Conservation (phyloP, 352 stramenopile species). For the Globisporangium ultimum region DNA sequence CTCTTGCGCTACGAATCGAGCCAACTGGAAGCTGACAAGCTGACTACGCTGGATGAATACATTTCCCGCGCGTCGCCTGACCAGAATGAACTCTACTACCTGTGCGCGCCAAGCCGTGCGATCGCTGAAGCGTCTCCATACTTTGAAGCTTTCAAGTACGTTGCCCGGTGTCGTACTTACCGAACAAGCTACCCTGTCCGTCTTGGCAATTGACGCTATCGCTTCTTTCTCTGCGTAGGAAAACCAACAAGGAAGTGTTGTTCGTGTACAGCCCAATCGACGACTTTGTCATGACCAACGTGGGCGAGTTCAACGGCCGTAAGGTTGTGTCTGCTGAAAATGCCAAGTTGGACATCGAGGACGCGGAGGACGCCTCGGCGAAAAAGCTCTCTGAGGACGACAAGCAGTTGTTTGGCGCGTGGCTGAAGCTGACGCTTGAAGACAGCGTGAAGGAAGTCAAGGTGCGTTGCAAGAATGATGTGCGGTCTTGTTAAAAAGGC, state of each 20-base stretch:
- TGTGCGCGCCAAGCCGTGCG: constrained; percentile 94
- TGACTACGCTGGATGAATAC: constrained; percentile 98
- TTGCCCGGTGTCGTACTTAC: neutral
- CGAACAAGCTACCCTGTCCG: neutral
- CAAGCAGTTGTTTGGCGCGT: constrained; percentile 88
- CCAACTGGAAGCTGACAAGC: constrained; percentile 86
- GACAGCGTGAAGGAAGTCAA: constrained; percentile 89
- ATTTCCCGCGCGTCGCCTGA: constrained; percentile 93
- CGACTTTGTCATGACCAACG: constrained; percentile 99
- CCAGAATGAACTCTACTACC: constrained; percentile 99
- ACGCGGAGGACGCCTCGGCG: constrained; percentile 39
- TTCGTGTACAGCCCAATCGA: constrained; percentile 99
- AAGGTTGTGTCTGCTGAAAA: constrained; percentile 96
- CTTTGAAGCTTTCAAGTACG: constrained; percentile 98
- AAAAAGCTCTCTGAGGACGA: constrained; percentile 86
- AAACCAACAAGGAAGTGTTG: constrained; percentile 94
- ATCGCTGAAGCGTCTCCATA: constrained; percentile 97
- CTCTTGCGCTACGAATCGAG: constrained; percentile 98
- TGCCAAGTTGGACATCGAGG: constrained; percentile 91
- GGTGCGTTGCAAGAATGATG: constrained; percentile 20
- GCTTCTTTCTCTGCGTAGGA: constrained; percentile 26
- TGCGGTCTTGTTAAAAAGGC: no score
- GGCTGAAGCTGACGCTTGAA: constrained; percentile 91
- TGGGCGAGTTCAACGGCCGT: constrained; percentile 95
- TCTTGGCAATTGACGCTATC: neutral